phyloP scores from a whole-genome alignment of 75 land plant species.

The Chamaecyparis obtusa region DNA sequence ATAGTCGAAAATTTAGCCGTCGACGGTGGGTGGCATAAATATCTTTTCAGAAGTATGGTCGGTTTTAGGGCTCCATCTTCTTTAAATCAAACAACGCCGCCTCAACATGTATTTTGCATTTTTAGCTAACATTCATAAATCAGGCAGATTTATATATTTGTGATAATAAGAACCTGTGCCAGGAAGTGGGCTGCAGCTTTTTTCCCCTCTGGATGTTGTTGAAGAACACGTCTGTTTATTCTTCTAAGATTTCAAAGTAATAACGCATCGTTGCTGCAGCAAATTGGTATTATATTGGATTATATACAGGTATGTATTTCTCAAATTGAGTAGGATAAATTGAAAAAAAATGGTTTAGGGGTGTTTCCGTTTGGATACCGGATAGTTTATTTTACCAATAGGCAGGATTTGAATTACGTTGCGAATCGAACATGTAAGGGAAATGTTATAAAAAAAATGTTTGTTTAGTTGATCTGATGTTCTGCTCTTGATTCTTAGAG shows the following conservation, averaged over 20 bases:
- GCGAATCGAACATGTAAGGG: not conserved
- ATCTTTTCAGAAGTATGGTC: not conserved
- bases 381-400: no score
- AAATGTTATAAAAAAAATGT: not conserved
- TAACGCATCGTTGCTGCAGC: not conserved
- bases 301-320: not conserved
- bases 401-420: no score
- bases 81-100: not conserved
- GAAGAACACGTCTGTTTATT: not conserved
- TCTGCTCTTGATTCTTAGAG: not conserved
- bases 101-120: not conserved
- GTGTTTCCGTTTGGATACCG: no score
- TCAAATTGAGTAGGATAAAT: not conserved
- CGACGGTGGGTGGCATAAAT: not conserved
- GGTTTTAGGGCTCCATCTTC: not conserved
- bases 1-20: no score
- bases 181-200: not conserved
- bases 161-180: no score
- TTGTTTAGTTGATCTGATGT: not conserved
- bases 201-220: not conserved
- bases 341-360: no score
- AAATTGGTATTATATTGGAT: no score
- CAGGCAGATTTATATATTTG: no score
- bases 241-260: not conserved
- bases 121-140: no score